Evolutionary conservation across 495 filamentous ascomycete genomes (phyloP).

Genomic region (Letharia lupina): DNA sequence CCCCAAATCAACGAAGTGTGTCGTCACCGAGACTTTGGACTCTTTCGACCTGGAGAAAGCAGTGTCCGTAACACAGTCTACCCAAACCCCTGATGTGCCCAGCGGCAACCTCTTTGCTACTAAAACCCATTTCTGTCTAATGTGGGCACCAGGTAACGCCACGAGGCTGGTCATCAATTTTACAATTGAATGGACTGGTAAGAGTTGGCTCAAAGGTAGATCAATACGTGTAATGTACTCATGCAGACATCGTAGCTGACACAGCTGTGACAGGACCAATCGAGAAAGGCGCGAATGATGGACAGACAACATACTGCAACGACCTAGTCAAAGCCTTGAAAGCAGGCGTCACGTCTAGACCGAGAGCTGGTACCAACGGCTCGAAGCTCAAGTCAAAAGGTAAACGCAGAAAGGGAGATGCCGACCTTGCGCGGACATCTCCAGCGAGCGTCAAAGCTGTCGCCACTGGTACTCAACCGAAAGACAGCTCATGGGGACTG

Average conservation of each 20-base stretch:
- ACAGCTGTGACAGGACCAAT: constrained; percentile 59
- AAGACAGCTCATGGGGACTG: constrained; percentile 59
- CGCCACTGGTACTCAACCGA: constrained; percentile 16
- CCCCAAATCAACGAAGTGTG: constrained; percentile 91
- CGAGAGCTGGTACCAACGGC: constrained; percentile 36
- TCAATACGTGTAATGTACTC: neutral
- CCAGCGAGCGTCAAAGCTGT: constrained; percentile 34
- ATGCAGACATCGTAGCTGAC: constrained; percentile 20
- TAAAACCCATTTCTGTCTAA: constrained; percentile 91
- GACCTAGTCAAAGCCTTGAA: constrained; percentile 68
- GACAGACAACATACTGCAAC: constrained; percentile 71
- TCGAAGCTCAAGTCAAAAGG: constrained; percentile 42
- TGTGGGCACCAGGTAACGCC: constrained; percentile 76
- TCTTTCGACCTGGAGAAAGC: constrained; percentile 79
- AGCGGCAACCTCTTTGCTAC: constrained; percentile 83
- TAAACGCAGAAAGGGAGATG: constrained; percentile 49
- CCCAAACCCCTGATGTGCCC: constrained; percentile 91
- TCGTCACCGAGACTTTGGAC: constrained; percentile 75
- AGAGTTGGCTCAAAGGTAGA: constrained; percentile 95
- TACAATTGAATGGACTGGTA: constrained; percentile 90
- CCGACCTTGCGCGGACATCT: constrained; percentile 39
- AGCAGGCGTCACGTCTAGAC: constrained; percentile 57
- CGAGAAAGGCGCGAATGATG: constrained; percentile 89
- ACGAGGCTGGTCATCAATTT: constrained; percentile 80
- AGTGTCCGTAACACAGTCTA: constrained; percentile 66